Percentiles rank a stretch among this genome's conserved stretches.
These are phyloP conservation scores for Groenewaldozyma sp. DNA, from an alignment of 1,139 yeast genomes.

Conservation along the genomic window DNA sequence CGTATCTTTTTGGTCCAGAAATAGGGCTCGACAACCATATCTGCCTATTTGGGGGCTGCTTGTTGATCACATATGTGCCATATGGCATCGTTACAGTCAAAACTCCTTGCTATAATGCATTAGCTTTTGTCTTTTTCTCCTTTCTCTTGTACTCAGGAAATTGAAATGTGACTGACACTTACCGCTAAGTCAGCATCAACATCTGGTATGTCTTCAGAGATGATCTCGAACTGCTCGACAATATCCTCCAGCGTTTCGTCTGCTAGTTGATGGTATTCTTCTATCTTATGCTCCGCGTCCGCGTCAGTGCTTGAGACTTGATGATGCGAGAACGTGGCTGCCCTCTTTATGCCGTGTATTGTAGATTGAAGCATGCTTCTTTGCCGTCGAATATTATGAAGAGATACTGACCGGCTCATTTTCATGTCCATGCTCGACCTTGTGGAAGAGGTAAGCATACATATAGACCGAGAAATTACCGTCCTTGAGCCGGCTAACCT, in stretches of 20 bases:
- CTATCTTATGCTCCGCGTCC: too few relatives aligned
- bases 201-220: constrained; percentile 49
- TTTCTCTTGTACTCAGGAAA: too few relatives aligned
- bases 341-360: too few relatives aligned
- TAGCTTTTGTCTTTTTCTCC: background rate
- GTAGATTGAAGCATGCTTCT: too few relatives aligned
- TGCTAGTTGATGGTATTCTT: constrained; percentile 50
- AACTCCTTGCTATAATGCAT: constrained; percentile 51
- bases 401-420: too few relatives aligned
- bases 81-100: constrained; percentile 53
- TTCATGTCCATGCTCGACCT: too few relatives aligned
- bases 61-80: constrained; percentile 83
- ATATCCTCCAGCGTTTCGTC: constrained; percentile 56
- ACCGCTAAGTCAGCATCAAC: constrained; percentile 67
- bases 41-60: constrained; percentile 90
- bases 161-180: constrained; percentile 18
- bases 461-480: too few relatives aligned
- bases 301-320: too few relatives aligned
- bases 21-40: constrained; percentile 88
- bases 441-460: too few relatives aligned
- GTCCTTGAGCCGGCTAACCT: too few relatives aligned
- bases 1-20: constrained; percentile 77
- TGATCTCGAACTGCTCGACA: constrained; percentile 52
- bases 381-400: too few relatives aligned
- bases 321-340: too few relatives aligned